These are phyloP conservation scores for Cubamyces lactineus DNA, from an alignment of 768 basidiomycete species.

Conservation along the genomic window DNA sequence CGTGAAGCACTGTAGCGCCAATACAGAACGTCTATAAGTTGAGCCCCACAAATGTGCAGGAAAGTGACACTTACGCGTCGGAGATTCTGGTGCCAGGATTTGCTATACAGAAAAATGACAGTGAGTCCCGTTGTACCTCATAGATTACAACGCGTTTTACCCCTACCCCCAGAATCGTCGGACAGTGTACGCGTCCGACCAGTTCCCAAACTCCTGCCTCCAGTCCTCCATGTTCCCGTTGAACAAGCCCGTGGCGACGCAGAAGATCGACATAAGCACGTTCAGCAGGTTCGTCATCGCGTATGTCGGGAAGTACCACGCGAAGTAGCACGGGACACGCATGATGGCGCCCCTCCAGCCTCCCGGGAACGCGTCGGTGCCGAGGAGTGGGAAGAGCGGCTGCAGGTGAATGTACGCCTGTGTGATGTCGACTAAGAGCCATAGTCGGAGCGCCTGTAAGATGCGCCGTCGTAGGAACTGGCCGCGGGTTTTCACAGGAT, in stretches of 20 bases:
- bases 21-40: too few species aligned
- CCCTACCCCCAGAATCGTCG: constrained; percentile 46
- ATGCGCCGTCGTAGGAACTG: constrained; percentile 3
- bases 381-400: neutral
- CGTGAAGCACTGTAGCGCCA: constrained; percentile 31
- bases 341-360: constrained; percentile 2
- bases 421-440: constrained; percentile 4
- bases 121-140: neutral
- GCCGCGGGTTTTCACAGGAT: neutral
- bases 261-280: constrained; percentile 7
- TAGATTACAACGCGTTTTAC: constrained; percentile 14
- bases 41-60: neutral
- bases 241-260: constrained; percentile 28
- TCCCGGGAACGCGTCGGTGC: neutral
- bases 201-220: constrained; percentile 42
- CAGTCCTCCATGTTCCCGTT: constrained; percentile 39
- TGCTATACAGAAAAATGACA: constrained; percentile 24
- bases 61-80: constrained; percentile 32
- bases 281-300: constrained; percentile 2
- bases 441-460: neutral
- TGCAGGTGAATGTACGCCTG: constrained; percentile 15
- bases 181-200: constrained; percentile 41
- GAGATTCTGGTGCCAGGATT: constrained; percentile 44
- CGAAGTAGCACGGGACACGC: constrained; percentile 3
- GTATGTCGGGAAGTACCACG: neutral